Conservation (phyloP, 805 yeast genomes). For the Zygosaccharomyces bisporus region DNA sequence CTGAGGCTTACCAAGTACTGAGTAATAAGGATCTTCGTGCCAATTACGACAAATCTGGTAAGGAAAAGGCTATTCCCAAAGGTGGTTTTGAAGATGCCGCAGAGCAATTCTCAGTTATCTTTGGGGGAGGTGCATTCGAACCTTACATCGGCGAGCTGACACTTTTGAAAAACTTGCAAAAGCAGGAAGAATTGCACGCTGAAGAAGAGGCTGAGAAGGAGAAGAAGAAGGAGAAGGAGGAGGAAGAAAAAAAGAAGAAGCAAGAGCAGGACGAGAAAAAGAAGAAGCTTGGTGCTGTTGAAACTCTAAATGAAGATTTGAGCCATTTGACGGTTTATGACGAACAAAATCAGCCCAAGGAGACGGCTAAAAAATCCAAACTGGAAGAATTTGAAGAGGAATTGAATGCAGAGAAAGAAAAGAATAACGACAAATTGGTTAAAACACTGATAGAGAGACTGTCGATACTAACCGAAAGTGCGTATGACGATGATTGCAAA, state of each 20-base stretch:
- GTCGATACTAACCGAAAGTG: conserved; percentile 57
- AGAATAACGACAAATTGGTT: conserved; percentile 59
- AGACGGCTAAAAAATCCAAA: conserved; percentile 42
- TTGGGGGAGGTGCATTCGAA: conserved; percentile 87
- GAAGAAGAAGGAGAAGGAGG: conserved; percentile 34
- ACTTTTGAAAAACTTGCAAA: conserved; percentile 69
- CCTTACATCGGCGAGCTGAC: conserved; percentile 87
- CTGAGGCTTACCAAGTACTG: conserved; percentile 75
- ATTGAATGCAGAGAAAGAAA: conserved; percentile 60
- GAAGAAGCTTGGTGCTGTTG: conserved; percentile 6
- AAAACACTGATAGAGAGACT: conserved; percentile 55
- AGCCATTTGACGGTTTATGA: conserved; percentile 10
- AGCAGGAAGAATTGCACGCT: conserved; percentile 50
- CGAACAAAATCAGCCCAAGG: conserved; percentile 31
- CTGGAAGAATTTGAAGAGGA: conserved; percentile 72
- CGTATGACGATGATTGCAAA: conserved; percentile 57
- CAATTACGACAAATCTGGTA: conserved; percentile 72
- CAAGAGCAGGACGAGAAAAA: conserved; percentile 6
- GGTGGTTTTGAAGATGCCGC: conserved; percentile 75
- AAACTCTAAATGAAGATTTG: conserved; percentile 9
- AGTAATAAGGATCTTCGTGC: conserved; percentile 60
- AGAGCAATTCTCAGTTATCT: conserved; percentile 64
- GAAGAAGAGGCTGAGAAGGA: conserved; percentile 43
- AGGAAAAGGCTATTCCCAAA: conserved; percentile 63
- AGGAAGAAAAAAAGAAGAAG: conserved; percentile 18